A percentile compares a stretch with the other conserved stretches of the same genome.
phyloP scores from a whole-genome alignment of 306 rosid species.

The Luffa acutangula region DNA sequence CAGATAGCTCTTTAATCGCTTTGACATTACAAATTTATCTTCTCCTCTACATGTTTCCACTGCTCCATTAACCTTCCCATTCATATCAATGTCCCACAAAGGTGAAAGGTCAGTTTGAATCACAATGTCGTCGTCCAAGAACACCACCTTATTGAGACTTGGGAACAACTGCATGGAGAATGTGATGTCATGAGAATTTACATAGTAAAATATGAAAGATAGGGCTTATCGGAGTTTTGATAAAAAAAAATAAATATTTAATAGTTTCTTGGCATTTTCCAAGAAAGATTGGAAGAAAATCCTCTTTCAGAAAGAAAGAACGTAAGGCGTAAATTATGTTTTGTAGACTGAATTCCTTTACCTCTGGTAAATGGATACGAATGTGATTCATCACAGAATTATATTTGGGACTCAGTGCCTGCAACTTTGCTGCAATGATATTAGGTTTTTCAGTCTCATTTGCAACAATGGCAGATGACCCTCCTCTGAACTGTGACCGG shows the following conservation, averaged over 20 bases:
- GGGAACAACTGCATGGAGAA: constrained; percentile 64
- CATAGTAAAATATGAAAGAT: background rate
- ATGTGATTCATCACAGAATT: constrained; percentile 97
- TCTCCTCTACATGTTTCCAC: constrained; percentile 89
- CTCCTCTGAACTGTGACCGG: constrained; percentile 80
- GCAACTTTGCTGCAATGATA: constrained; percentile 82
- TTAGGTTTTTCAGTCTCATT: constrained; percentile 71
- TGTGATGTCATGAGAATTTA: background rate
- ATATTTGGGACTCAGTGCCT: constrained; percentile 96
- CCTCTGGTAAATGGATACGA: constrained; percentile 94
- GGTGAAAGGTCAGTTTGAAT: constrained; percentile 97
- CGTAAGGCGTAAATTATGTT: background rate
- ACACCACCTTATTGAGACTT: constrained; percentile 82
- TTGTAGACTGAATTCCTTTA: constrained; percentile 11
- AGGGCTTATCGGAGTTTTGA: background rate
- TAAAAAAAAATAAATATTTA: no score
- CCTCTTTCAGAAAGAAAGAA: background rate
- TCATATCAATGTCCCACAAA: constrained; percentile 89
- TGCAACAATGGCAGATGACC: constrained; percentile 82
- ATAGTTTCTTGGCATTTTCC: background rate
- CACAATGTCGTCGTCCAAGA: constrained; percentile 90
- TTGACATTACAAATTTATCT: constrained; percentile 96
- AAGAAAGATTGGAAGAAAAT: background rate
- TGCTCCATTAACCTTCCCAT: constrained; percentile 96
- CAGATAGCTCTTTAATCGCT: constrained; percentile 77